Evolutionary conservation across 257 asterid species (phyloP).

Genomic region (Gentiana straminea): DNA sequence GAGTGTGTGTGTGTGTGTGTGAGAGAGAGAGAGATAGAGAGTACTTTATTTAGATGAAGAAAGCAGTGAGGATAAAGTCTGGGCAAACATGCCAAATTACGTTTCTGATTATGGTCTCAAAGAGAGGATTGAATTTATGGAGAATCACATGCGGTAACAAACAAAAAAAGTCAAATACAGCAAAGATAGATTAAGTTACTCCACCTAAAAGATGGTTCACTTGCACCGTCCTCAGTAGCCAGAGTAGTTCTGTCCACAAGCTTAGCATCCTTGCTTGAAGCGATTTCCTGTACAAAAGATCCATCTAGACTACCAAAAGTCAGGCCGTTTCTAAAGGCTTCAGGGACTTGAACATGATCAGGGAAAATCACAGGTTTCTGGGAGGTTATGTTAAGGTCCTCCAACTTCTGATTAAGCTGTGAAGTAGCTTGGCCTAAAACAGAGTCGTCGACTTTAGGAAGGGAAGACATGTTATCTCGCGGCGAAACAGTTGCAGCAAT

Average conservation of each 20-base stretch:
- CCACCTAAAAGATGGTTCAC: conserved; percentile 30
- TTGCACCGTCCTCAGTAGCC: conserved; percentile 14
- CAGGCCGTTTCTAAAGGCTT: conserved; percentile 29
- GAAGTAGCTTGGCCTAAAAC: conserved; percentile 15
- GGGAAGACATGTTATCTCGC: conserved; percentile 15
- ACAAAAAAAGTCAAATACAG: no score
- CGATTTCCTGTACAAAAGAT: conserved; percentile 15
- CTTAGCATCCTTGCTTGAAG: conserved; percentile 10
- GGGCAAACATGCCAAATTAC: no score
- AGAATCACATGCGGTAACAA: no score
- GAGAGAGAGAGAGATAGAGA: no score
- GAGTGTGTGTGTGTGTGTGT: no score
- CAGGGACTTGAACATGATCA: conserved; percentile 48
- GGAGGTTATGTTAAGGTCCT: conserved; percentile 19
- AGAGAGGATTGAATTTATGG: no score
- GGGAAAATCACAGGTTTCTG: conserved; percentile 43
- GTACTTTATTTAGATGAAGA: no score
- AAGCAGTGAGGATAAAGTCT: no score
- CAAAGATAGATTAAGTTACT: no score
- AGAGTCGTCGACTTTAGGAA: conserved; percentile 19
- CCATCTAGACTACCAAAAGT: conserved; percentile 52
- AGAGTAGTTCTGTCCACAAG: conserved; percentile 15
- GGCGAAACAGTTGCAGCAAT: conserved; percentile 17
- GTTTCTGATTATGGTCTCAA: no score
- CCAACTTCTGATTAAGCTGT: conserved; percentile 28